Conservation (phyloP, 73 alveolate genomes). For the Tetrahymena thermophila region DNA sequence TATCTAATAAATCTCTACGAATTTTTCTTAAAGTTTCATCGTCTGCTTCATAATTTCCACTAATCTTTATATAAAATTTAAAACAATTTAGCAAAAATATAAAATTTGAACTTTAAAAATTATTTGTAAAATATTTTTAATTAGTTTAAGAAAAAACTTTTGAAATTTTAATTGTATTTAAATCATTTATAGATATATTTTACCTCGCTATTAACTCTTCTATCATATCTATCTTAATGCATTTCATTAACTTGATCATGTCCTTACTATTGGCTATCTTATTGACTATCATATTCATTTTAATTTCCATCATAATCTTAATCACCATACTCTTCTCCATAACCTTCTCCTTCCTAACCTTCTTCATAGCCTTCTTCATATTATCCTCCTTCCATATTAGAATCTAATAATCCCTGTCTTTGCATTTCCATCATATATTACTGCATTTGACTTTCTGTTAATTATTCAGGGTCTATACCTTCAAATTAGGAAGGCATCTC, state of each 20-base stretch:
- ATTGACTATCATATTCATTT: slow-evolving; percentile 10
- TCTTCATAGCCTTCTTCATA: slow-evolving; percentile 33
- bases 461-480: slow-evolving; percentile 21
- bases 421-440: neutral
- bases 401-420: neutral
- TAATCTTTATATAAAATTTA: slow-evolving; percentile 7
- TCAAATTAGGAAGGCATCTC: neutral
- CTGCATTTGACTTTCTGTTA: neutral
- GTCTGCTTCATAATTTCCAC: slow-evolving; percentile 13
- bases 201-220: neutral
- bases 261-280: neutral
- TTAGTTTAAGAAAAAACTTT: neutral
- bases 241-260: slow-evolving; percentile 5
- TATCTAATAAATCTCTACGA: slow-evolving; percentile 27
- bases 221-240: neutral
- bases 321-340: slow-evolving; percentile 2
- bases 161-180: neutral
- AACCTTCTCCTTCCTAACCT: slow-evolving; percentile 11
- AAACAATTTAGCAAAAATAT: neutral
- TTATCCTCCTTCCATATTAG: slow-evolving; percentile 11
- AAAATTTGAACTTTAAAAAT: neutral
- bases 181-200: neutral
- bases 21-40: slow-evolving; percentile 19
- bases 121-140: too few species aligned
- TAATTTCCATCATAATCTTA: slow-evolving; percentile 3